These are phyloP conservation scores for Cyberlindnera xylosilytica DNA, from an alignment of 805 yeast species.

Conservation along the genomic window DNA sequence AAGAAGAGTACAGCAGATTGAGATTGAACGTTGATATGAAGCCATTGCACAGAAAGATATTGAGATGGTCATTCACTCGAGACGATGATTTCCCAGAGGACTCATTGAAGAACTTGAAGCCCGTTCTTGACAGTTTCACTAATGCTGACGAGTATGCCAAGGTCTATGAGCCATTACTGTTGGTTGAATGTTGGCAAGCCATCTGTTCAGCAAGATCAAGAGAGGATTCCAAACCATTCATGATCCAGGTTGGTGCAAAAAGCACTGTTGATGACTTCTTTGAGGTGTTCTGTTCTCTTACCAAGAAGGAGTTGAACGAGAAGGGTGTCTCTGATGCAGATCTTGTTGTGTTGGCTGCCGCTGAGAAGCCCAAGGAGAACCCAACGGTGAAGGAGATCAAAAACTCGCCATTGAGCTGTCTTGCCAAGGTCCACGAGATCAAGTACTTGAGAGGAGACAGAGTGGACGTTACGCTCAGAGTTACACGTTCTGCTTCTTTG, in stretches of 20 bases:
- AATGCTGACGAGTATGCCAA: constrained; percentile 63
- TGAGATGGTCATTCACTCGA: constrained; percentile 73
- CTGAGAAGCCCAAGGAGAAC: constrained; percentile 21
- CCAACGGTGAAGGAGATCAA: constrained; percentile 34
- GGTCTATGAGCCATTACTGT: constrained; percentile 73
- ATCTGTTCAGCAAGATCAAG: constrained; percentile 70
- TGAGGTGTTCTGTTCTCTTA: constrained; percentile 77
- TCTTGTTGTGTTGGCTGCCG: constrained; percentile 57
- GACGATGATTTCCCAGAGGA: constrained; percentile 58
- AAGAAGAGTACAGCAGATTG: constrained; percentile 73
- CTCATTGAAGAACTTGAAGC: constrained; percentile 30
- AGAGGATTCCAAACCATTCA: constrained; percentile 53
- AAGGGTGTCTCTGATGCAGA: constrained; percentile 71
- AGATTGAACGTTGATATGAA: constrained; percentile 75
- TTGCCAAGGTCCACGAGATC: constrained; percentile 77
- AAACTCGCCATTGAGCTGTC: constrained; percentile 46
- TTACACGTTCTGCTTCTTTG: constrained; percentile 46
- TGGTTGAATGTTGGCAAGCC: constrained; percentile 93
- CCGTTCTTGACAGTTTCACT: constrained; percentile 53
- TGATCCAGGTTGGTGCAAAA: constrained; percentile 70
- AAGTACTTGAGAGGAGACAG: constrained; percentile 63
- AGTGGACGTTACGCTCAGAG: constrained; percentile 72
- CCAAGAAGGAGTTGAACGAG: constrained; percentile 47
- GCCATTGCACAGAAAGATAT: constrained; percentile 65
- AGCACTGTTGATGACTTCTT: constrained; percentile 82